A percentile compares a stretch with the other conserved stretches of the same genome.
Evolutionary conservation across 2,329 filamentous ascomycete genomes (phyloP).

Genomic region (Aulographum hederae): DNA sequence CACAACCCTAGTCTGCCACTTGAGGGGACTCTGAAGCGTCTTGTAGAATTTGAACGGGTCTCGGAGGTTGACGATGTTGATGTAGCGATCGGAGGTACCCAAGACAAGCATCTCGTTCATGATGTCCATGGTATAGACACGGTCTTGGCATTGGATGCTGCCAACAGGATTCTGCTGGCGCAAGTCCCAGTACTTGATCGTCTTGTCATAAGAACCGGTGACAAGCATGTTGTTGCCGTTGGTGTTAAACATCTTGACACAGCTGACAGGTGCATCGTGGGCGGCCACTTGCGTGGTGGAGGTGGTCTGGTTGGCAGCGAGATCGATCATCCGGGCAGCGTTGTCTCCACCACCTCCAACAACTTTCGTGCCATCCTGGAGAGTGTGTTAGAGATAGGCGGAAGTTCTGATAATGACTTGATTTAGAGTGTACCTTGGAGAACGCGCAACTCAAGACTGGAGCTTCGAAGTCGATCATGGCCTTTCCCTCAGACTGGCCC

Average conservation of each 20-base stretch:
- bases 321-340: conserved; percentile 71
- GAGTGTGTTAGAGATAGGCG: conserved; percentile 1
- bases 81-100: conserved; percentile 86
- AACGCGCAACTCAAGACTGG: conserved; percentile 76
- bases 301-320: conserved; percentile 34
- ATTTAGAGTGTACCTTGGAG: conserved; percentile 49
- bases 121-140: conserved; percentile 83
- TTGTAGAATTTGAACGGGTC: conserved; percentile 89
- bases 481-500: conserved; percentile 69
- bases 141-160: conserved; percentile 50
- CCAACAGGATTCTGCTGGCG: conserved; percentile 47
- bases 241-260: conserved; percentile 44
- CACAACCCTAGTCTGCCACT: conserved; percentile 93
- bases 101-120: conserved; percentile 76
- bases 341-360: conserved; percentile 84
- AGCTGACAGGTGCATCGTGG: conserved; percentile 69
- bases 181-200: conserved; percentile 76
- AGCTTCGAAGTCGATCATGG: conserved; percentile 67
- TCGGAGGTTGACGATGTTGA: conserved; percentile 84
- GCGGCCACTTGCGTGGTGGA: conserved; percentile 47
- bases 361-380: conserved; percentile 74
- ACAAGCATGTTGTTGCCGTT: conserved; percentile 64
- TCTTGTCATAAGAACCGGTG: conserved; percentile 86
- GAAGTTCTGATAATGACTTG: too few species aligned
- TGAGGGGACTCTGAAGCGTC: conserved; percentile 84